Conservation (phyloP, 2,329 filamentous ascomycete species). For the Penicillium crustosum region DNA sequence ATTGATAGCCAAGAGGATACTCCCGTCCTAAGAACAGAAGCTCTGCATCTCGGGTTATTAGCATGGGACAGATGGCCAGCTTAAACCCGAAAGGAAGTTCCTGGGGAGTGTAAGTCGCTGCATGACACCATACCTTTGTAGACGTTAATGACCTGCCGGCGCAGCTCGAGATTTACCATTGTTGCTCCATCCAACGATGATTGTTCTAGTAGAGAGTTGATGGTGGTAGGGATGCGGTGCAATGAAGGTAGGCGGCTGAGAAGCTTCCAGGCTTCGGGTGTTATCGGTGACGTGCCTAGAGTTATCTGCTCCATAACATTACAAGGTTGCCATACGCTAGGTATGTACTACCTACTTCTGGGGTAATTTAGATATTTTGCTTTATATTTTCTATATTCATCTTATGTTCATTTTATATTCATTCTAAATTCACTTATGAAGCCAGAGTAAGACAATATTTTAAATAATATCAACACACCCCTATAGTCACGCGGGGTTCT, state of each 20-base stretch:
- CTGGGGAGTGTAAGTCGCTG: neutral
- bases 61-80: neutral
- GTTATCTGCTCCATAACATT: neutral
- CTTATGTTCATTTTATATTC: too few species aligned
- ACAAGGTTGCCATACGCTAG: neutral
- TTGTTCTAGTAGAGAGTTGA: neutral
- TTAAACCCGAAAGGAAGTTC: neutral
- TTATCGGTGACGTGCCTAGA: slow-evolving; percentile 23
- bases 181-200: slow-evolving; percentile 8
- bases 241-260: slow-evolving; percentile 5
- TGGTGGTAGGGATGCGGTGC: neutral
- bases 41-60: slow-evolving; percentile 53
- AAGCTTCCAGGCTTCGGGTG: slow-evolving; percentile 17
- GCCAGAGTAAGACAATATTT: neutral
- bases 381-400: too few species aligned
- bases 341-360: neutral
- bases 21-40: slow-evolving; percentile 80
- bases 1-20: slow-evolving; percentile 81
- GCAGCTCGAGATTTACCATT: slow-evolving; percentile 59
- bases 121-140: slow-evolving; percentile 70
- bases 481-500: slow-evolving; percentile 17
- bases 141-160: slow-evolving; percentile 75
- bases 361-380: neutral
- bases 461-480: too few species aligned
- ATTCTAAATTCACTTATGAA: too few species aligned